Percentiles rank a stretch among this genome's conserved stretches.
Conservation (phyloP, 2,329 filamentous ascomycete species). For the Dothistroma pini region DNA sequence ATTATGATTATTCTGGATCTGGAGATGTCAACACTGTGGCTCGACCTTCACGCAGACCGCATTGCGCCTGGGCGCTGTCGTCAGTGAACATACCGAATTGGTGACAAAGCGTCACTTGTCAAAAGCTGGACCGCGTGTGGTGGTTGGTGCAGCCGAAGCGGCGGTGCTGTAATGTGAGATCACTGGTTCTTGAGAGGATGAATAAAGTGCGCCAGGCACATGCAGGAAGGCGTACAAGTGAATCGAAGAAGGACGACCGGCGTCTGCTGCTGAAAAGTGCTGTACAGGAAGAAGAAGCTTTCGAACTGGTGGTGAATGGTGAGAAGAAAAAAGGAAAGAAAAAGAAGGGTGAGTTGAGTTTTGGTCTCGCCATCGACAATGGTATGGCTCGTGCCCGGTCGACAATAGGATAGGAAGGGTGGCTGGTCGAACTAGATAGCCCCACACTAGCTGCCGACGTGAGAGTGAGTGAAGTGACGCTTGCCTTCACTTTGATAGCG, state of each 20-base stretch:
- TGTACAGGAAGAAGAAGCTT: conserved; percentile 1
- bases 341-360: neutral
- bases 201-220: neutral
- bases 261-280: neutral
- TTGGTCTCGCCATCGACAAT: neutral
- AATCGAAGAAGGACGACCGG: neutral
- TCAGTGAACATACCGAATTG: neutral
- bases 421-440: neutral
- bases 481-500: neutral
- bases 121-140: neutral
- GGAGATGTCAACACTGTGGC: neutral
- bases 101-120: neutral
- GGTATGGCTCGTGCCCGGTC: neutral
- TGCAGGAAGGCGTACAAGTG: neutral
- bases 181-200: neutral
- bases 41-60: neutral
- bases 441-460: neutral
- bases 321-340: conserved; percentile 2
- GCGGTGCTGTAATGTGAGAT: neutral
- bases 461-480: conserved; percentile 4
- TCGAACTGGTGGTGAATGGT: neutral
- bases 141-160: neutral
- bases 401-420: neutral
- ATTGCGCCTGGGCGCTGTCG: neutral
- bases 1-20: neutral